Percentiles rank a stretch among this genome's conserved stretches.
phyloP scores from a whole-genome alignment of 805 yeast species.

The Wickerhamiella nectarea region DNA sequence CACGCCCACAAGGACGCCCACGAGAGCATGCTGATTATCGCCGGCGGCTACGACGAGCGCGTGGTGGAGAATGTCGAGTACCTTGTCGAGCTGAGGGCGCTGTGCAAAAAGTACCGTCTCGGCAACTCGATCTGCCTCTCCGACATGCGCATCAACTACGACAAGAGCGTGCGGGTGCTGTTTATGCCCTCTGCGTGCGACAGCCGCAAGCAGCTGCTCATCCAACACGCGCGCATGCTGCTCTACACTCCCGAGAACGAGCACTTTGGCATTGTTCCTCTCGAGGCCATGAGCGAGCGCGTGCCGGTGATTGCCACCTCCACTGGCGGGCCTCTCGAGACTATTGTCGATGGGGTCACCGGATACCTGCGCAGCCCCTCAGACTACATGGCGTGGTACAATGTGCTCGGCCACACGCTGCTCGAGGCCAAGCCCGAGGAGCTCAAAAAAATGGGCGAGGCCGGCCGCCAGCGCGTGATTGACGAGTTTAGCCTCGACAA shows the following conservation, averaged over 20 bases:
- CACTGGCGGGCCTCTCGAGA: slow-evolving; percentile 88
- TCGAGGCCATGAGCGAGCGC: slow-evolving; percentile 80
- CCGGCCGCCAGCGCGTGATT: slow-evolving; percentile 24
- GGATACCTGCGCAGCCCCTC: slow-evolving; percentile 29
- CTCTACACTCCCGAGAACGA: slow-evolving; percentile 84
- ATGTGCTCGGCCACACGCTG: slow-evolving; percentile 22
- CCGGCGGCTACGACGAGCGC: slow-evolving; percentile 83
- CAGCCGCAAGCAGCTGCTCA: slow-evolving; percentile 45
- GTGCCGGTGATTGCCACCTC: slow-evolving; percentile 77
- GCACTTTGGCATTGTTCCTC: slow-evolving; percentile 96
- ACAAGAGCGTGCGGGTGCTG: slow-evolving; percentile 34
- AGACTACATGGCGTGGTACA: slow-evolving; percentile 25
- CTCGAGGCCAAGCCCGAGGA: slow-evolving; percentile 15
- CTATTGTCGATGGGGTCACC: slow-evolving; percentile 35
- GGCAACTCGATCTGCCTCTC: slow-evolving; percentile 31
- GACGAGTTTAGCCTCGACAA: slow-evolving; percentile 23
- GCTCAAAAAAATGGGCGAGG: slow-evolving; percentile 21
- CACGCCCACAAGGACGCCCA: slow-evolving; percentile 25
- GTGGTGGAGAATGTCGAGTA: slow-evolving; percentile 66
- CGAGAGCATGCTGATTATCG: slow-evolving; percentile 40
- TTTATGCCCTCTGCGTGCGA: slow-evolving; percentile 75
- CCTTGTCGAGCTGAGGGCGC: slow-evolving; percentile 41
- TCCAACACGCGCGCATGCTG: slow-evolving; percentile 44
- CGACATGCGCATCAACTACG: slow-evolving; percentile 14
- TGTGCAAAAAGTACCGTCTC: slow-evolving; percentile 36